Evolutionary conservation across 2,329 filamentous ascomycete genomes (phyloP), one percentile per base, ranked within the genome.

Genomic region (Aspergillus sp.): DNA sequence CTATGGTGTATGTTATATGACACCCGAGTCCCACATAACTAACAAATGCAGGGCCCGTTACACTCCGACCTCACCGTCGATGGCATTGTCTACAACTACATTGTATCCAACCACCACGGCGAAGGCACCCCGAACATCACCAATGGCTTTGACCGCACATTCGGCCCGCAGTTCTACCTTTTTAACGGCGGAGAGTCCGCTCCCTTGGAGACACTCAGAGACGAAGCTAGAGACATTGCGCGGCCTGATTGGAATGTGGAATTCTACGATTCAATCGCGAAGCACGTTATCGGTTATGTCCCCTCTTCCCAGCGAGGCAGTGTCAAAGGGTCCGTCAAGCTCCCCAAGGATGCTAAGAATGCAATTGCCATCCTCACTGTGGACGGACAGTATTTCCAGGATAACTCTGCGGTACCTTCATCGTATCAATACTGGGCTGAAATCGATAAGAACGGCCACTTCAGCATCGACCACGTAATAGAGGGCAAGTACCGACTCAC

Each of bases 41-140:
- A 33, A 54, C 30, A 27, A 22, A 17, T 24, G 12, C 27, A 70
- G 68, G 86, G 85, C 0, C 85, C 85, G 0, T 71, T 84, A 2
- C 84, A 87, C 68, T 86, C 84, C 0, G 86, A 88, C 64, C 72
- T 88, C 5, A 80, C 80, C 0, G 86, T 88, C 0, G 86, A 88
- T 62, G 85, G 85, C 0, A 87, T 88, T 47, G 79, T 88, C 0
- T 87, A 88, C 68, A 86, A 88, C 65, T 88, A 88, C 64, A 81
- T 83, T 70, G 80, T 82, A 5, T 85, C 82, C 0, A 87, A 87
- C 58, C 85, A 88, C 61, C 85, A 88, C 54, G 85, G 86, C 5
- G 82, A 84, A 58, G 82, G 83, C 42, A 84, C 82, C 13, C 85
- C 86, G 5, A 86, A 87, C 63, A 87, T 88, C 63, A 86, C 83